A percentile compares a stretch with the other conserved stretches of the same genome.
Conservation (phyloP, 176 grass and related monocot species). For the Saccharum spontaneum region DNA sequence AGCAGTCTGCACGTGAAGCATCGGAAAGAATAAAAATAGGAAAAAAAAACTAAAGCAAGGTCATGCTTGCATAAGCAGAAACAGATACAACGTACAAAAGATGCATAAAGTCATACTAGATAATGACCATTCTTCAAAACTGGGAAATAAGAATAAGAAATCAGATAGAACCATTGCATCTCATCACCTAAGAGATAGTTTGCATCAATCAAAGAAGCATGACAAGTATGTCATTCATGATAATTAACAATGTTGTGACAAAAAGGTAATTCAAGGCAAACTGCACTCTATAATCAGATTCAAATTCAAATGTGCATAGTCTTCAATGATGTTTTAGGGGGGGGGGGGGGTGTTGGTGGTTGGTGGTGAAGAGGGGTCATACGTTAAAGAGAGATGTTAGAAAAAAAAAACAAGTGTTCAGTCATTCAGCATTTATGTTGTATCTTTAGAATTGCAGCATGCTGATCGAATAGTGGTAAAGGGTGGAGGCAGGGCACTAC, state of each 20-base stretch:
- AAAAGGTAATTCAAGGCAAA: background rate
- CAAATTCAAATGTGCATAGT: background rate
- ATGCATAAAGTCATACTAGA: constrained; percentile 1
- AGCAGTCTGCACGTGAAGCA: constrained; percentile 49
- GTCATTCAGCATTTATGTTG: background rate
- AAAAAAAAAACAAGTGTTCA: background rate
- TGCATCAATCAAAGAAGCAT: background rate
- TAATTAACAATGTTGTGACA: constrained; percentile 15
- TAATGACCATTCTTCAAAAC: background rate
- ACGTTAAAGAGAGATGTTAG: background rate
- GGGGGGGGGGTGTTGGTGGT: too few relatives aligned
- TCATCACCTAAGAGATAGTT: constrained; percentile 15
- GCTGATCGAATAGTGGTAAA: background rate
- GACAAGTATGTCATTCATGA: background rate
- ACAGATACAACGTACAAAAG: constrained; percentile 3
- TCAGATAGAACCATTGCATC: background rate
- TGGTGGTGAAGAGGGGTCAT: background rate
- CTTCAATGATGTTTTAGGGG: background rate
- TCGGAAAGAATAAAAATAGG: background rate
- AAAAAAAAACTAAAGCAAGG: background rate
- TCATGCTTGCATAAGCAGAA: constrained; percentile 1
- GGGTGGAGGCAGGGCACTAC: background rate
- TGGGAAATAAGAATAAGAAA: background rate
- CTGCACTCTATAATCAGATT: background rate
- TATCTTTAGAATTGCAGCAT: background rate